Evolutionary conservation across 192 early-diverging fungal species (phyloP).

Genomic region (Rhizophagus sp.): DNA sequence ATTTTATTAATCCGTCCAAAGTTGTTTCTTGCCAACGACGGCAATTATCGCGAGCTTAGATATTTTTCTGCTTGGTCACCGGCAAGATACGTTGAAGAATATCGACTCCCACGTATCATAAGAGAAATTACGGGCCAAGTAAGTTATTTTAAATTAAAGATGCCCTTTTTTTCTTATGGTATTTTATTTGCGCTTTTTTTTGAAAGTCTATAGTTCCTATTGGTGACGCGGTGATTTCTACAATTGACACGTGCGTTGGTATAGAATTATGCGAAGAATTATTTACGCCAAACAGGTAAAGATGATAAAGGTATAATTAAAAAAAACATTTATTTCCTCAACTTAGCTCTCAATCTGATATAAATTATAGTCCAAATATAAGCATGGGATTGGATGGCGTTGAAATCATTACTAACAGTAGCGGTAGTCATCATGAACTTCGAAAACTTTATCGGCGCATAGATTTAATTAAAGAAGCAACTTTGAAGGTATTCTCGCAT

Average conservation of each 20-base stretch:
- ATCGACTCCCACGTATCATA: constrained; percentile 81
- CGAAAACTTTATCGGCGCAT: constrained; percentile 86
- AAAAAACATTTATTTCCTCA: no score
- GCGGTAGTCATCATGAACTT: constrained; percentile 96
- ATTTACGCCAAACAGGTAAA: constrained; percentile 85
- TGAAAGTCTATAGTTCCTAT: constrained; percentile 72
- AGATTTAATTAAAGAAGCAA: constrained; percentile 88
- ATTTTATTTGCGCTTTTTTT: background rate
- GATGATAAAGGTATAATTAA: background rate
- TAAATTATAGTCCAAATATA: constrained; percentile 82
- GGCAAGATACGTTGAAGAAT: constrained; percentile 65
- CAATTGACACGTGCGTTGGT: constrained; percentile 86
- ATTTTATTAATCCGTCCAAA: constrained; percentile 98
- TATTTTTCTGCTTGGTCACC: constrained; percentile 93
- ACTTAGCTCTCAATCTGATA: background rate
- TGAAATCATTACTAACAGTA: constrained; percentile 95
- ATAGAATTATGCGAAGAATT: constrained; percentile 97
- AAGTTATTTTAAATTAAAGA: background rate
- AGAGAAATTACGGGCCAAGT: constrained; percentile 77
- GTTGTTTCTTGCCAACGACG: constrained; percentile 93
- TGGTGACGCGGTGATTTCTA: constrained; percentile 88
- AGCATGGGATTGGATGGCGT: constrained; percentile 91
- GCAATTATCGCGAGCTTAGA: constrained; percentile 95
- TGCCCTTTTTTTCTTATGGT: background rate
- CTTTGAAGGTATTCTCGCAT: constrained; percentile 63